phyloP scores from a whole-genome alignment of 176 grass and related monocot genomes.

The Musa acuminata region DNA sequence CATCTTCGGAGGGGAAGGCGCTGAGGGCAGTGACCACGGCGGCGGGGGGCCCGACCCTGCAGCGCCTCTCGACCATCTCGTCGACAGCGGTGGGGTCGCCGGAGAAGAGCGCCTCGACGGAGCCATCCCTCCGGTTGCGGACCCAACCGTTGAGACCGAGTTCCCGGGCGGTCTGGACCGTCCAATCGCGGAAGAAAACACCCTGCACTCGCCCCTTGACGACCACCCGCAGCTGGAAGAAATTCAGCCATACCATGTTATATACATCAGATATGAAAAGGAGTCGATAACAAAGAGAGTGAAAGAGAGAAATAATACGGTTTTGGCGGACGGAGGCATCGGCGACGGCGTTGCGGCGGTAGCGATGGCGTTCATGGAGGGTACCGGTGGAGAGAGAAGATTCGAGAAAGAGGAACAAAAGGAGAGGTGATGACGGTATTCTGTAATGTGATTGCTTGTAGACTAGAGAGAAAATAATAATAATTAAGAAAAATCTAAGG shows the following conservation, averaged over 20 bases:
- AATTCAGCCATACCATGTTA: not conserved
- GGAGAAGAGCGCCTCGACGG: constrained; percentile 73
- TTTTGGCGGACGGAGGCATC: constrained; percentile 10
- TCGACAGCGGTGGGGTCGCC: constrained; percentile 42
- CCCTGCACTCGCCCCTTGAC: constrained; percentile 79
- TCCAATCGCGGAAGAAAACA: constrained; percentile 76
- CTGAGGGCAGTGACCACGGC: constrained; percentile 51
- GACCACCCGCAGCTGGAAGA: constrained; percentile 35
- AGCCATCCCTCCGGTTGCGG: constrained; percentile 66
- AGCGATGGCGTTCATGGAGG: constrained; percentile 25
- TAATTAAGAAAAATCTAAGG: too few species aligned
- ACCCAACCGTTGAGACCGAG: constrained; percentile 73
- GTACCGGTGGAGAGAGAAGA: not conserved
- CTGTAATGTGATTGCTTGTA: too few species aligned
- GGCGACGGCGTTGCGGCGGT: constrained; percentile 19
- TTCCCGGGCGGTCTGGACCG: constrained; percentile 49
- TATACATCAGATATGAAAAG: not conserved
- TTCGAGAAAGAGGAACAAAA: constrained; percentile 1
- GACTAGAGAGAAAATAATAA: not conserved
- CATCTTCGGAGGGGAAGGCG: constrained; percentile 41
- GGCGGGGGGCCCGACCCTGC: constrained; percentile 29
- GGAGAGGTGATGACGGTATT: not conserved
- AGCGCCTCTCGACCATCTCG: constrained; percentile 54
- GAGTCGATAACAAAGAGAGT: not conserved
- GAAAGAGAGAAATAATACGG: not conserved